Percentiles rank a stretch among this genome's conserved stretches.
phyloP scores from a whole-genome alignment of 768 basidiomycete genomes.

The Guyanaporus albipodus region DNA sequence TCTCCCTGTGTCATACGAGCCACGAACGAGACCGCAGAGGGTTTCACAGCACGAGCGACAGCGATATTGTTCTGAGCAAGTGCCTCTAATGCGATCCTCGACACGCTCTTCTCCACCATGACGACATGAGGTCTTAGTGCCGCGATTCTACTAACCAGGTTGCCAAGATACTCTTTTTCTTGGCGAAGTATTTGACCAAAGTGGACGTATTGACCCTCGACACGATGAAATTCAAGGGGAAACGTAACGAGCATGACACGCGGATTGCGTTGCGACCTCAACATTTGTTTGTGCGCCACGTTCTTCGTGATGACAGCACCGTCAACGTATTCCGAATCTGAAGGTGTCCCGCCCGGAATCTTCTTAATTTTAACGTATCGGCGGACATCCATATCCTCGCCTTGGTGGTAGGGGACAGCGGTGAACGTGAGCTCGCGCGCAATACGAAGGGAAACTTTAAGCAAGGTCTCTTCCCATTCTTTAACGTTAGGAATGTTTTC shows the following conservation, averaged over 20 bases:
- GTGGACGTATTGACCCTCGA: constrained; percentile 89
- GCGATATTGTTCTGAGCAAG: constrained; percentile 82
- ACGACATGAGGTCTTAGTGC: constrained; percentile 89
- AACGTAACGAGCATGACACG: constrained; percentile 96
- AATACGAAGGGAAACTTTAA: constrained; percentile 79
- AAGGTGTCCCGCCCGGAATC: constrained; percentile 88
- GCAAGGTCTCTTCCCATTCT: constrained; percentile 86
- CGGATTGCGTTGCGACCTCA: constrained; percentile 74
- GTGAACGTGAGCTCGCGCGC: constrained; percentile 84
- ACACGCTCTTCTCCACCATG: constrained; percentile 88
- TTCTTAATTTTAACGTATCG: constrained; percentile 98
- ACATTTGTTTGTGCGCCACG: constrained; percentile 94
- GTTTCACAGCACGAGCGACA: constrained; percentile 86
- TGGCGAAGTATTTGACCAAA: constrained; percentile 89
- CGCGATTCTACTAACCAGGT: constrained; percentile 85
- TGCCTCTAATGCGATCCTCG: constrained; percentile 83
- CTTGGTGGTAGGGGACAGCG: constrained; percentile 63
- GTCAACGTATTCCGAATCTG: constrained; percentile 94
- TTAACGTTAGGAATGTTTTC: constrained; percentile 77
- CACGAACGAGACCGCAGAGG: constrained; percentile 80
- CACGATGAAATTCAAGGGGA: constrained; percentile 88
- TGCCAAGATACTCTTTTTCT: constrained; percentile 89
- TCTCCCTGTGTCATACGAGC: constrained; percentile 95
- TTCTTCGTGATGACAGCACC: constrained; percentile 98
- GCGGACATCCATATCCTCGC: constrained; percentile 92